Conservation (phyloP, 2,329 filamentous ascomycete genomes). For the Aaosphaeria pasadenensis region DNA sequence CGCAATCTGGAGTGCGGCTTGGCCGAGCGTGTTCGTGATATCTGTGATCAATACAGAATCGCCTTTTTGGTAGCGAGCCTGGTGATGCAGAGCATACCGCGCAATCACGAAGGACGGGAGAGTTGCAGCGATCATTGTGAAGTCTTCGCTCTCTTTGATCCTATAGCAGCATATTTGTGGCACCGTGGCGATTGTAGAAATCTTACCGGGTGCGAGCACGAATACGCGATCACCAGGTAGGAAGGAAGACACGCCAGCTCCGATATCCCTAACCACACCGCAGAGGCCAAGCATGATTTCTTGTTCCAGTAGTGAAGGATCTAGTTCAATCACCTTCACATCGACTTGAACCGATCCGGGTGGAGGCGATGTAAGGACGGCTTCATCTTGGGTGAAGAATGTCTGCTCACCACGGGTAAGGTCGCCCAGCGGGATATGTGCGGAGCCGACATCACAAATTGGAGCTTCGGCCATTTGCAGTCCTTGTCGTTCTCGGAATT, state of each 20-base stretch:
- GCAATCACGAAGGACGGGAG: conserved; percentile 6
- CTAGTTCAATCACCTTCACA: conserved; percentile 6
- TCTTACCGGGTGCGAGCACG: not conserved
- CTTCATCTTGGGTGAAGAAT: not conserved
- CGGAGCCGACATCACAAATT: not conserved
- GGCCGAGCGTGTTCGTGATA: conserved; percentile 16
- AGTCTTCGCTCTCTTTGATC: not conserved
- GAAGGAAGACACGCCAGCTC: not conserved
- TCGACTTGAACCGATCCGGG: conserved; percentile 8
- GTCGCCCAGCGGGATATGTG: not conserved
- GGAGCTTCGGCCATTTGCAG: too few relatives aligned
- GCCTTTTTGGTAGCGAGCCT: conserved; percentile 4
- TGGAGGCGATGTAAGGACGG: not conserved
- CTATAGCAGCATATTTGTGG: not conserved
- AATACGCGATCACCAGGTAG: not conserved
- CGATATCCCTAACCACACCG: conserved; percentile 4
- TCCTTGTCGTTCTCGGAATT: not conserved
- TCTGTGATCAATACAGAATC: conserved; percentile 23
- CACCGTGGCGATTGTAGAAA: not conserved
- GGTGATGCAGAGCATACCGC: conserved; percentile 1
- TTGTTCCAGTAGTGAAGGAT: not conserved
- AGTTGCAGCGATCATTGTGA: not conserved
- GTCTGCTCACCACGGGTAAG: not conserved
- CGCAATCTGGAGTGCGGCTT: conserved; percentile 3
- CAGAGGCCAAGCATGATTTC: too few relatives aligned